These are phyloP conservation scores for Rhytidiadelphus loreus DNA, from an alignment of 225 moss, liverwort and hornwort genomes.

Conservation along the genomic window DNA sequence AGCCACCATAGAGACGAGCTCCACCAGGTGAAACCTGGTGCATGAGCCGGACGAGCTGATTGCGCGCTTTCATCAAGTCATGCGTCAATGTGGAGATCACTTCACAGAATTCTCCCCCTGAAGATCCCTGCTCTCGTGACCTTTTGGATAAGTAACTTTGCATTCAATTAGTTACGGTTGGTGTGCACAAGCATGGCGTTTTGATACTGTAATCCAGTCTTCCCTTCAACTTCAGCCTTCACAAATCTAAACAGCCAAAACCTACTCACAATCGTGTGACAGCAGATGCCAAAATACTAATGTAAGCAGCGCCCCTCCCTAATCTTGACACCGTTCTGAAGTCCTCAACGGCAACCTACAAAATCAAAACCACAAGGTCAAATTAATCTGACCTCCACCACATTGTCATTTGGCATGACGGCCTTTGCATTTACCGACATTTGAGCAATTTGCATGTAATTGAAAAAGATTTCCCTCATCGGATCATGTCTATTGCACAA, in stretches of 20 bases:
- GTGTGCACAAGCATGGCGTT: background rate
- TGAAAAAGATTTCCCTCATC: background rate
- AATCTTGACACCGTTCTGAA: background rate
- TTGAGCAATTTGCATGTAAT: background rate
- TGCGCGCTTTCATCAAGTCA: slow-evolving; percentile 18
- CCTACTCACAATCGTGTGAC: background rate
- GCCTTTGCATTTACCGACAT: background rate
- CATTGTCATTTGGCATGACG: background rate
- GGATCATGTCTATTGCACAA: background rate
- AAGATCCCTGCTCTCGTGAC: background rate
- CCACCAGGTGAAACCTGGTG: background rate
- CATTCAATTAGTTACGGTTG: background rate
- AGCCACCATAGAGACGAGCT: slow-evolving; percentile 4
- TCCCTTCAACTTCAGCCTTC: background rate
- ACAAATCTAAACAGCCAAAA: background rate
- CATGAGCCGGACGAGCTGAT: slow-evolving; percentile 14
- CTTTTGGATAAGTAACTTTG: background rate
- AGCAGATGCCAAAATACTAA: background rate
- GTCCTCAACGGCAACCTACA: background rate
- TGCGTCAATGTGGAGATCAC: slow-evolving; percentile 20
- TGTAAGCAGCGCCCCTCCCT: background rate
- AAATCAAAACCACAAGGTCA: background rate
- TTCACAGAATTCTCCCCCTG: slow-evolving; percentile 11
- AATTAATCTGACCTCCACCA: background rate
- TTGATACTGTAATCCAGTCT: background rate